These are phyloP conservation scores for Gynandropsis gynandra DNA, from an alignment of 345 rosid genomes.

Conservation along the genomic window DNA sequence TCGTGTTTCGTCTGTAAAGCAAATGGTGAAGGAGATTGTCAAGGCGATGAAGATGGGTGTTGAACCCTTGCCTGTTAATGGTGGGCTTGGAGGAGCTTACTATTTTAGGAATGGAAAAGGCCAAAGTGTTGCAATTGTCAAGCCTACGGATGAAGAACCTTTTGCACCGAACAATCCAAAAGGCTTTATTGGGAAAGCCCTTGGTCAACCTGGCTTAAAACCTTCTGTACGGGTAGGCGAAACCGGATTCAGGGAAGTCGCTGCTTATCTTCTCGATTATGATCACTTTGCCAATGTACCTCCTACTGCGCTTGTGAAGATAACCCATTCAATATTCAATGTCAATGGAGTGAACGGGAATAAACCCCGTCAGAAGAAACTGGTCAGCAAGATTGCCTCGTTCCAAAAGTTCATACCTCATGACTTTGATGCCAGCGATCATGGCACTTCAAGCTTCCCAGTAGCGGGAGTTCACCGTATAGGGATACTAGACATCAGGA, in stretches of 20 bases:
- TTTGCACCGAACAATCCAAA: slow-evolving; percentile 98
- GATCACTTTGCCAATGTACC: slow-evolving; percentile 86
- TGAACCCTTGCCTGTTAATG: slow-evolving; percentile 62
- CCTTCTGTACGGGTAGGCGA: slow-evolving; percentile 97
- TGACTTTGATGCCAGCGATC: slow-evolving; percentile 95
- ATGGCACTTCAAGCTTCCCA: slow-evolving; percentile 96
- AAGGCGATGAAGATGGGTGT: slow-evolving; percentile 85
- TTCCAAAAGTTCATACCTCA: slow-evolving; percentile 86
- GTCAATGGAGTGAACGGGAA: slow-evolving; percentile 66
- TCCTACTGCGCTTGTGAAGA: slow-evolving; percentile 90
- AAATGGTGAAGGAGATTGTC: slow-evolving; percentile 56
- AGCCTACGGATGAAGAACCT: slow-evolving; percentile 99
- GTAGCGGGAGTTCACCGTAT: slow-evolving; percentile 85
- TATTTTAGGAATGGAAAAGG: slow-evolving; percentile 68
- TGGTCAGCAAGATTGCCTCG: slow-evolving; percentile 94
- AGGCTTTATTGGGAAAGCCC: slow-evolving; percentile 95
- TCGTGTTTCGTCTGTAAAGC: slow-evolving; percentile 39
- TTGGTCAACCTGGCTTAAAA: slow-evolving; percentile 93
- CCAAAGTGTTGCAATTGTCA: slow-evolving; percentile 82
- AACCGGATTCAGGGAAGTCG: slow-evolving; percentile 94
- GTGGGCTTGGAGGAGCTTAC: slow-evolving; percentile 98
- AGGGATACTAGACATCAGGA: slow-evolving; percentile 84
- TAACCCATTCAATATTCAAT: slow-evolving; percentile 86
- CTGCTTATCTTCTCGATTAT: slow-evolving; percentile 90
- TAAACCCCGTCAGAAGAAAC: slow-evolving; percentile 42